Conservation (phyloP, 2,329 filamentous ascomycete genomes). For the Bipolaris sorokiniana region DNA sequence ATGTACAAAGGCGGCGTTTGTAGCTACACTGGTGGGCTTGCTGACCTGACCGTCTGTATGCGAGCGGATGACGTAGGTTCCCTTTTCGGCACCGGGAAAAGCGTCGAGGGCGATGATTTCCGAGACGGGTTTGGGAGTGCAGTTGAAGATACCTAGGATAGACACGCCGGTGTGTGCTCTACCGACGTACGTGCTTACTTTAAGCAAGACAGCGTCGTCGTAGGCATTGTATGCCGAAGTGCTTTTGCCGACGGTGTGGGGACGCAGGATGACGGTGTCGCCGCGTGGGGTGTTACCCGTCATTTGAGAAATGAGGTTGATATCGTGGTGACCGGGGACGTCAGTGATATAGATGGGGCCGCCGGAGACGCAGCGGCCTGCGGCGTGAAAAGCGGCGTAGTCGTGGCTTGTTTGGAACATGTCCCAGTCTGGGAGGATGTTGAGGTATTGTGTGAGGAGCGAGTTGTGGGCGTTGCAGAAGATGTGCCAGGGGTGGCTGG, state of each 20-base stretch:
- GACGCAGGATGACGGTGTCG: constrained; percentile 80
- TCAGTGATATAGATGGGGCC: constrained; percentile 97
- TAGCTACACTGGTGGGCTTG: constrained; percentile 54
- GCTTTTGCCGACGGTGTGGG: constrained; percentile 74
- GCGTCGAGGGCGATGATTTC: constrained; percentile 73
- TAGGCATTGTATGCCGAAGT: constrained; percentile 78
- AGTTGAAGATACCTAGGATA: constrained; percentile 86
- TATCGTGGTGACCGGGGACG: constrained; percentile 78
- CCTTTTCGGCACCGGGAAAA: constrained; percentile 72
- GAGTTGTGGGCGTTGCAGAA: constrained; percentile 93
- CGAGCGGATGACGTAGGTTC: constrained; percentile 73
- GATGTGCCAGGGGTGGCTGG: constrained; percentile 91
- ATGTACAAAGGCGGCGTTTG: constrained; percentile 61
- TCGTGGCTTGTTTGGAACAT: constrained; percentile 73
- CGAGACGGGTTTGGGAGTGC: constrained; percentile 65
- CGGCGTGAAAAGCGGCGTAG: constrained; percentile 85
- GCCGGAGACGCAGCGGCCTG: constrained; percentile 85
- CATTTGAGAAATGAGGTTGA: constrained; percentile 78
- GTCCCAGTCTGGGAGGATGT: constrained; percentile 84
- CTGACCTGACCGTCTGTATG: constrained; percentile 72
- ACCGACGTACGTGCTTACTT: constrained; percentile 80
- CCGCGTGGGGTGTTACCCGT: constrained; percentile 74
- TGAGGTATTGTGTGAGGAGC: constrained; percentile 81
- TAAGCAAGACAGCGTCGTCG: constrained; percentile 73
- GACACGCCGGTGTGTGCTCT: constrained; percentile 70